Conservation (phyloP, 2,329 filamentous ascomycete genomes). For the Corinectria fuckeliana region DNA sequence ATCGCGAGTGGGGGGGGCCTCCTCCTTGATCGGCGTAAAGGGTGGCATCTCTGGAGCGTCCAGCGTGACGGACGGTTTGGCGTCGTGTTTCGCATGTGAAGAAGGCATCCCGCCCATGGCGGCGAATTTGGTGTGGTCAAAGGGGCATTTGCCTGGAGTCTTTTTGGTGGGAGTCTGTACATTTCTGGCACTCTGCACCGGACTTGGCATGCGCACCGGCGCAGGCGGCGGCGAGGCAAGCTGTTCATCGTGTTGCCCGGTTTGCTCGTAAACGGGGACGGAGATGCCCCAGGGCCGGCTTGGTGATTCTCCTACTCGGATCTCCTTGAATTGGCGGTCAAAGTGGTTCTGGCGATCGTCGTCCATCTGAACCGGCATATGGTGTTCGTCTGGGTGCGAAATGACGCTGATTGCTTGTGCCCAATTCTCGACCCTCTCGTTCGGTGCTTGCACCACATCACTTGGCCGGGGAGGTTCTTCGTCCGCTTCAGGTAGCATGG, state of each 20-base stretch:
- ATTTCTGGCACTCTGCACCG: slow-evolving; percentile 34
- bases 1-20: slow-evolving; percentile 26
- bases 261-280: slow-evolving; percentile 67
- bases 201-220: slow-evolving; percentile 58
- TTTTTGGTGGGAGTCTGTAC: slow-evolving; percentile 38
- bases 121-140: slow-evolving; percentile 57
- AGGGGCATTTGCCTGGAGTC: slow-evolving; percentile 61
- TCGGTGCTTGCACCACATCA: slow-evolving; percentile 60
- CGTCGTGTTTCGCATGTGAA: slow-evolving; percentile 21
- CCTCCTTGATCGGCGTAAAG: slow-evolving; percentile 31
- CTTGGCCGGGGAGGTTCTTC: slow-evolving; percentile 51
- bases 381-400: slow-evolving; percentile 41
- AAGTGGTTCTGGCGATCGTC: slow-evolving; percentile 76
- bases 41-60: slow-evolving; percentile 21
- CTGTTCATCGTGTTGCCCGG: slow-evolving; percentile 46
- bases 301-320: slow-evolving; percentile 92
- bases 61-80: slow-evolving; percentile 17
- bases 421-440: slow-evolving; percentile 84
- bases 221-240: slow-evolving; percentile 65
- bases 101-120: slow-evolving; percentile 42
- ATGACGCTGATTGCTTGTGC: slow-evolving; percentile 75
- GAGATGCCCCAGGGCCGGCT: slow-evolving; percentile 92
- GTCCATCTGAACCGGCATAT: slow-evolving; percentile 45
- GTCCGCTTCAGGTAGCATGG: slow-evolving; percentile 73
- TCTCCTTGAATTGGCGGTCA: slow-evolving; percentile 83